Evolutionary conservation across 1,284 basidiomycete genomes (phyloP).

Genomic region (Pseudozyma sp.): DNA sequence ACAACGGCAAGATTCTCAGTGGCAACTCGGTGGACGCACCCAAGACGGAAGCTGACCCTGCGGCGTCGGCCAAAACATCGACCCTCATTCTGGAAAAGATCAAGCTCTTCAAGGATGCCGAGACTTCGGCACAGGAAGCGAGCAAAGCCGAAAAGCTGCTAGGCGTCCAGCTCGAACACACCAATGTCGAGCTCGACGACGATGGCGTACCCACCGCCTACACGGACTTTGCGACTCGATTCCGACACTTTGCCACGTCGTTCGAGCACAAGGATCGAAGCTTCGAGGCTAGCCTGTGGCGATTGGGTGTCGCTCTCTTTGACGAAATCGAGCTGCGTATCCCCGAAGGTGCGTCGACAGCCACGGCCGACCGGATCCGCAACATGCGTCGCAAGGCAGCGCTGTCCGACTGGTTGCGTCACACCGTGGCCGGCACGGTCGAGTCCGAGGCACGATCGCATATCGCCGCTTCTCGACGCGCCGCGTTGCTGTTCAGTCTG

Average conservation of each 20-base stretch:
- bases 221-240: conserved; percentile 75
- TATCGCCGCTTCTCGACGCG: conserved; percentile 56
- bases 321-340: conserved; percentile 80
- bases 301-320: conserved; percentile 89
- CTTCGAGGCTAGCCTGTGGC: conserved; percentile 77
- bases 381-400: conserved; percentile 82
- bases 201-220: conserved; percentile 72
- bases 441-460: conserved; percentile 72
- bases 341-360: conserved; percentile 73
- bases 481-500: conserved; percentile 75
- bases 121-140: conserved; percentile 35
- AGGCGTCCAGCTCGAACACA: conserved; percentile 81
- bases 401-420: conserved; percentile 86
- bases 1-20: conserved; percentile 73
- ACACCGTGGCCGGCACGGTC: conserved; percentile 78
- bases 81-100: conserved; percentile 50
- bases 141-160: conserved; percentile 75
- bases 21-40: background rate
- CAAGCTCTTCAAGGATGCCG: conserved; percentile 51
- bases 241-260: conserved; percentile 80
- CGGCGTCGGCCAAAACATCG: conserved; percentile 18
- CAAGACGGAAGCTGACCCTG: conserved; percentile 20
- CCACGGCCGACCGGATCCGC: conserved; percentile 75
- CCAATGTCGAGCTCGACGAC: conserved; percentile 74
- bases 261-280: conserved; percentile 81